phyloP scores from a whole-genome alignment of 2,329 filamentous ascomycete genomes.

The Colletotrichum lentis region DNA sequence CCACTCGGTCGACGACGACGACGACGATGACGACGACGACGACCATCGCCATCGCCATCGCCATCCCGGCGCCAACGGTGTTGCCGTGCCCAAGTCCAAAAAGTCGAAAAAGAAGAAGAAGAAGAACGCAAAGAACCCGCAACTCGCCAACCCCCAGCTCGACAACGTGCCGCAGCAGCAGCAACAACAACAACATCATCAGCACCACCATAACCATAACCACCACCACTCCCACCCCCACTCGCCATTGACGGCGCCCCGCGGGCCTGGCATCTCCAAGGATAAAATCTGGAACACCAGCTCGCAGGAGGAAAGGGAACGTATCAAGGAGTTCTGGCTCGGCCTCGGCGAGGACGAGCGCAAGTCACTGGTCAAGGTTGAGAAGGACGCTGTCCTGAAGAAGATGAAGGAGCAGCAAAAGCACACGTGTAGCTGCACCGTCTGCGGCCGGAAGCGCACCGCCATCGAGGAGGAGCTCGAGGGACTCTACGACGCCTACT shows the following conservation, averaged over 20 bases:
- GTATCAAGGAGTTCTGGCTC: conserved; percentile 98
- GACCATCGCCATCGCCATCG: no score
- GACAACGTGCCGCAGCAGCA: conserved; percentile 40
- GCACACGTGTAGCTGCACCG: conserved; percentile 97
- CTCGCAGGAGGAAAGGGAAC: conserved; percentile 90
- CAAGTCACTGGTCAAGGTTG: conserved; percentile 94
- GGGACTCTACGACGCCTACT: conserved; percentile 97
- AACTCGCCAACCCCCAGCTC: conserved; percentile 44
- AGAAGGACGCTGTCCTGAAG: conserved; percentile 95
- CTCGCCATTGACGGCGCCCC: conserved; percentile 46
- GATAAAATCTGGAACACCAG: conserved; percentile 98
- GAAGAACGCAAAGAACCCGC: conserved; percentile 51
- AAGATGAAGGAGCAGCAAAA: conserved; percentile 99
- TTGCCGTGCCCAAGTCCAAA: conserved; percentile 55
- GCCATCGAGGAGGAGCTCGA: conserved; percentile 98
- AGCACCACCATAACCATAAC: no score
- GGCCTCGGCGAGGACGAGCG: conserved; percentile 93
- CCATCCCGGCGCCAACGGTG: conserved; percentile 47
- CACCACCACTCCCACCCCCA: conserved; percentile 33
- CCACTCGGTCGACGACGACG: conserved; percentile 48
- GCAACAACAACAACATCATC: no score
- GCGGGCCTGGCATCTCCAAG: conserved; percentile 63
- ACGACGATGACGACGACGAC: no score
- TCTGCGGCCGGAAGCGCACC: conserved; percentile 93
- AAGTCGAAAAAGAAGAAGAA: conserved; percentile 78